Conservation (phyloP, 2,329 filamentous ascomycete species). For the Fusarium sp. region DNA sequence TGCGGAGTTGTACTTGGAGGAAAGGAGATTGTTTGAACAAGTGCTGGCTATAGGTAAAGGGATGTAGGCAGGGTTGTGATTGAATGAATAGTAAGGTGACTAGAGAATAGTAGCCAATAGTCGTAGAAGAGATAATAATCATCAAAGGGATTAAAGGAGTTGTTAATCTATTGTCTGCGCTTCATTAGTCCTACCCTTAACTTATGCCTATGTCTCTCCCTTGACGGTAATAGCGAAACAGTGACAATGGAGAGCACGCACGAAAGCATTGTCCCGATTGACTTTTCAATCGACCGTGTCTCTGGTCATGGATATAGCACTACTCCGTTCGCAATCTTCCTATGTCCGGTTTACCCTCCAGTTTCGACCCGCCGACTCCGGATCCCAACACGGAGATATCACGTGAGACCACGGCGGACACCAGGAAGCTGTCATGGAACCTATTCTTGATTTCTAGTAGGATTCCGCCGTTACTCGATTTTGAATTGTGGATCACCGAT, state of each 20-base stretch:
- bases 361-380: constrained; percentile 14
- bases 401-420: constrained; percentile 11
- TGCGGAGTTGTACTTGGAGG: neutral
- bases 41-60: neutral
- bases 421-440: neutral
- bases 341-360: constrained; percentile 5
- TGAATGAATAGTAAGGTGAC: neutral
- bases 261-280: neutral
- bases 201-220: constrained; percentile 1
- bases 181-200: constrained; percentile 10
- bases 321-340: constrained; percentile 6
- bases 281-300: constrained; percentile 4
- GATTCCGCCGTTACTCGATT: constrained; percentile 15
- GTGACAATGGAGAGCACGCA: neutral
- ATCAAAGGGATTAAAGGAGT: neutral
- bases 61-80: neutral
- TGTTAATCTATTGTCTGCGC: neutral
- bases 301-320: neutral
- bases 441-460: constrained; percentile 1
- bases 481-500: constrained; percentile 5
- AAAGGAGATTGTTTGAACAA: neutral
- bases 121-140: neutral
- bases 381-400: neutral
- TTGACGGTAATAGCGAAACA: constrained; percentile 6
- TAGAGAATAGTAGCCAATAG: neutral